Evolutionary conservation across 306 rosid species (phyloP), one percentile per base, ranked within the genome.

Genomic region (Astragalus membranaceus): DNA sequence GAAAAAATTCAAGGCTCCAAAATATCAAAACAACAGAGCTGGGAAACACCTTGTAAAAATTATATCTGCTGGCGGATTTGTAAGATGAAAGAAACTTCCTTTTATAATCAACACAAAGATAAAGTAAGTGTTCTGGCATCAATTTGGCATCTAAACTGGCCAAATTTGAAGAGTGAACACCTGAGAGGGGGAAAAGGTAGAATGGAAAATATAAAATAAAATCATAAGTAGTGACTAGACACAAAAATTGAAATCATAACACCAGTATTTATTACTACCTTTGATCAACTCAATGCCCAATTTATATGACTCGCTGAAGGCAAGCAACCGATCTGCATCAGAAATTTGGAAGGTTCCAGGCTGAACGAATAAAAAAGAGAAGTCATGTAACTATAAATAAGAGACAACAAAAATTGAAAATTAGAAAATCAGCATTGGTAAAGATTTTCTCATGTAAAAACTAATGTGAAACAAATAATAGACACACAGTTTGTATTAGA

Each of bases 61-160:
- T 94, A 67, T 85, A 88, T 83, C 79, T 84, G 14, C 20, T 8
- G 47, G 87, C 69, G 29, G 83, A 78, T 26, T 62, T 85, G 62
- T 55, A 71, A 60, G 87, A 79, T 6, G 84, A 76, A 72, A 58
- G 70, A 72, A 77, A 80, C 64, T 81, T 85, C 72, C 62, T 79
- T 47, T 67, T 77, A 72, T 78, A 84, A 85, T 90, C 97, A 78
- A 88, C 44, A 73, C 88, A 87, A 74, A 94, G 91, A 60, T 85
- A 83, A 44, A 94, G 56, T 67, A 87, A 78, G 81, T 90, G 88
- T 78, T 94, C 98, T 7, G 94, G 97, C 77, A 86, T 84, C 37
- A 94, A 84, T 77, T 76, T 69, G 12, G 88, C 82, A 73, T 94
- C 98, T 57, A 90, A 69, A 81, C 74, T 74, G 50, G 90, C 69